These are phyloP conservation scores for Brettanomyces anomalus DNA, from an alignment of 805 yeast genomes.

Conservation along the genomic window DNA sequence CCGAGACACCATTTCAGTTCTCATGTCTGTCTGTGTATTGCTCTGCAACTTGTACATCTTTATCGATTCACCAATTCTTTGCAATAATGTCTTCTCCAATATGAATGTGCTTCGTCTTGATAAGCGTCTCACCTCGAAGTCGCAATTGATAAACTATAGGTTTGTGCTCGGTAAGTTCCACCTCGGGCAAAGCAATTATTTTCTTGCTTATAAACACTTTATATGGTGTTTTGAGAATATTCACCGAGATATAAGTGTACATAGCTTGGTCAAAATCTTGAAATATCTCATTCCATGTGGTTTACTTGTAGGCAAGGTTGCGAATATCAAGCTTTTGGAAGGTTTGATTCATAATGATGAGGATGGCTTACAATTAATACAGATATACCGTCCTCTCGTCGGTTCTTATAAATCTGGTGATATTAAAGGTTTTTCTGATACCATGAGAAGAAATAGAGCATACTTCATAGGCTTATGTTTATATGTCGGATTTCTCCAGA, in stretches of 20 bases:
- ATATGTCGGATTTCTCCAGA: constrained; percentile 36
- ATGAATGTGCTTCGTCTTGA: constrained; percentile 42
- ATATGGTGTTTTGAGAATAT: constrained; percentile 37
- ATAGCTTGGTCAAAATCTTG: constrained; percentile 30
- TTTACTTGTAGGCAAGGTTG: constrained; percentile 42
- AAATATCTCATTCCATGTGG: constrained; percentile 43
- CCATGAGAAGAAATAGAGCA: constrained; percentile 26
- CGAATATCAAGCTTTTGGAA: constrained; percentile 25
- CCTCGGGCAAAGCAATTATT: constrained; percentile 41
- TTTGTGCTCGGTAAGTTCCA: constrained; percentile 46
- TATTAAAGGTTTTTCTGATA: constrained; percentile 25
- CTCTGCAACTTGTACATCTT: constrained; percentile 44
- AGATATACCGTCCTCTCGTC: constrained; percentile 31
- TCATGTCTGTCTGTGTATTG: constrained; percentile 39
- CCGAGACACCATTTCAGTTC: constrained; percentile 32
- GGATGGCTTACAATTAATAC: constrained; percentile 12
- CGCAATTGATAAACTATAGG: constrained; percentile 43
- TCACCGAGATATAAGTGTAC: constrained; percentile 19
- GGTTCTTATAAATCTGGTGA: constrained; percentile 34
- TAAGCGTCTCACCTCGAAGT: constrained; percentile 29
- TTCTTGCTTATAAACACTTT: constrained; percentile 38
- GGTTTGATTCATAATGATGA: constrained; percentile 9
- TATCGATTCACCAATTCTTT: constrained; percentile 46
- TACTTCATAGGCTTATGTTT: constrained; percentile 31
- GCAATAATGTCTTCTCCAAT: constrained; percentile 54